Base-by-base conservation (phyloP, 257 asterid genomes). In the Thymus quinquecostatus region DNA sequence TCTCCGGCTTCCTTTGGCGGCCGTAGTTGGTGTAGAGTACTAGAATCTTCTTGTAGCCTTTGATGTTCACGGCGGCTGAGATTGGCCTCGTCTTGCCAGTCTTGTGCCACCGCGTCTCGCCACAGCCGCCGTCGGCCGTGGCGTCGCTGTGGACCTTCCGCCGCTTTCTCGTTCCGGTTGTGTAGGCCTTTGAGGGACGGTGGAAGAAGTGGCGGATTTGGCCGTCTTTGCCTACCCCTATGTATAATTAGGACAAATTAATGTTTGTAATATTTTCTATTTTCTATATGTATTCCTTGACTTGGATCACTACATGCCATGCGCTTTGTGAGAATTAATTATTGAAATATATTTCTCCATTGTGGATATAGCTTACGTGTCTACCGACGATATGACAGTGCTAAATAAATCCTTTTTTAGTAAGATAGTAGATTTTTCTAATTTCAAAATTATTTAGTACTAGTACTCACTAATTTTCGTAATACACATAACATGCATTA, bases 101-200 rank as follows among this genome's bases (percentile, higher is more conserved):
- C 76, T 91, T 91, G 77, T 91, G 97, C 97, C 97, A 91, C 13
- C 97, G 60, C 38, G 97, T 91, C 62, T 91, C 97, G 5, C 92
- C 95, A 5, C 83, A 95, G 6, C 92, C 92, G 6, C 82, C 90
- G 49, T 78, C 27, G 30, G 9, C 58, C 8, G 30, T 82, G 3
- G 79, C 76, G 10, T 85, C 96, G 41, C 81, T 82, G 89, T 82
- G 82, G 4, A 91, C 97, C 71, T 88, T 91, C 12, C 97, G 73
- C 14, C 97, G 84, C 64, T 91, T 91, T 58, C 97, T 76, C 1
- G 96, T 91, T 13, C 97, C 97, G 0, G 97, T 91, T 6, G 96
- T 88, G 87, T 91, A 91, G 8, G 97, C 97, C 77, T 86, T 88
- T 10, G 97, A 91, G 3, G 97, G 97, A 65, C 92, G 68, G 74